A percentile compares a stretch with the other conserved stretches of the same genome.
These are phyloP conservation scores for Botryotinia convoluta DNA, from an alignment of 2,329 filamentous ascomycete genomes.

Conservation along the genomic window DNA sequence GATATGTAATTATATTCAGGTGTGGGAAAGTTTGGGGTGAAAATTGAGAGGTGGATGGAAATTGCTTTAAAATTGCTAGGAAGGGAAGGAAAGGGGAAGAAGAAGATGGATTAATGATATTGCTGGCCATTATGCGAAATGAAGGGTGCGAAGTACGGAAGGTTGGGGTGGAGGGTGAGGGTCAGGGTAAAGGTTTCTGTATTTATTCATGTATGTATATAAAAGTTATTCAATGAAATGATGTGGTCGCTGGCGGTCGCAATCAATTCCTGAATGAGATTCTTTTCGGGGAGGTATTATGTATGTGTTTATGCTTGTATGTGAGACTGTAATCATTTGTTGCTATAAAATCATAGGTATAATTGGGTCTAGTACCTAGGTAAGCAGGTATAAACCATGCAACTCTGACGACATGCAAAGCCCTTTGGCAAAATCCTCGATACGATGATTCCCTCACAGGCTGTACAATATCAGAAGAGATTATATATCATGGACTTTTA, in stretches of 20 bases:
- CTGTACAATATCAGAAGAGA: too few species aligned
- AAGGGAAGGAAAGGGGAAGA: background rate
- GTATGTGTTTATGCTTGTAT: background rate
- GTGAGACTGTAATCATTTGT: background rate
- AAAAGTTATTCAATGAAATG: slow-evolving; percentile 1
- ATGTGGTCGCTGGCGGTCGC: background rate
- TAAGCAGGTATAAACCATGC: too few species aligned
- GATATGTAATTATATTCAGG: background rate
- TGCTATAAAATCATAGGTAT: background rate
- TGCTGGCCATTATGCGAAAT: background rate
- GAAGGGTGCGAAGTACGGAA: background rate
- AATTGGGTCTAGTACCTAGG: background rate
- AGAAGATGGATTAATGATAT: slow-evolving; percentile 9
- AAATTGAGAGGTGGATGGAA: background rate
- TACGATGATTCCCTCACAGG: accelerated
- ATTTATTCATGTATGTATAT: slow-evolving; percentile 1
- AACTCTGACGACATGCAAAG: background rate
- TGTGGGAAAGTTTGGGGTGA: background rate
- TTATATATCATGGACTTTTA: too few species aligned
- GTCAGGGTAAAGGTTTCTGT: background rate
- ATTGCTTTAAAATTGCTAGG: background rate
- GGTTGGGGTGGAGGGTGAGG: too few species aligned
- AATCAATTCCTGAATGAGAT: background rate
- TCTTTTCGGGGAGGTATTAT: background rate
- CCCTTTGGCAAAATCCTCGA: accelerated